A percentile compares a stretch with the other conserved stretches of the same genome.
Evolutionary conservation across 768 basidiomycete species (phyloP).

Genomic region (Psilocybe tampanensis): DNA sequence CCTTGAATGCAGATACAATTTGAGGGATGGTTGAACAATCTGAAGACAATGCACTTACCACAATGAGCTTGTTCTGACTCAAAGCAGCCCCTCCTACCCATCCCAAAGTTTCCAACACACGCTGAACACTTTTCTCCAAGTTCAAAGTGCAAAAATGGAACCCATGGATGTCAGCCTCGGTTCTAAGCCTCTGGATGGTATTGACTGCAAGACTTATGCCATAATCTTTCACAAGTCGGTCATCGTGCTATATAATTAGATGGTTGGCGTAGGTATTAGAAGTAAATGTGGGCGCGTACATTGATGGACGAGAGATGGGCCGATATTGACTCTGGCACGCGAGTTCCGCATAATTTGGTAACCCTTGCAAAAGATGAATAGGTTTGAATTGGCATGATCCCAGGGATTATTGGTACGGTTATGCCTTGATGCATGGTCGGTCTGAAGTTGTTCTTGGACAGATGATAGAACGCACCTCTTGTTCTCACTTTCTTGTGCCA

Average conservation of each 20-base stretch:
- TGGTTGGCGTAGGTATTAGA: neutral
- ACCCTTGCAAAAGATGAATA: conserved; percentile 92
- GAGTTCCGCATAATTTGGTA: conserved; percentile 84
- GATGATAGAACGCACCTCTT: conserved; percentile 62
- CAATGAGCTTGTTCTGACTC: conserved; percentile 66
- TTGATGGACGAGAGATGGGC: conserved; percentile 72
- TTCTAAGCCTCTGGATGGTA: conserved; percentile 68
- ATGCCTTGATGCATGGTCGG: conserved; percentile 63
- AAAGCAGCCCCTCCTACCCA: conserved; percentile 56
- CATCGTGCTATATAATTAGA: conserved; percentile 71
- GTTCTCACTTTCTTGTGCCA: conserved; percentile 78
- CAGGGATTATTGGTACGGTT: conserved; percentile 87
- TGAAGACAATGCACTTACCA: conserved; percentile 39
- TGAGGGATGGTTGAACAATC: conserved; percentile 5
- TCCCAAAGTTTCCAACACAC: conserved; percentile 76
- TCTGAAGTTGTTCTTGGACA: neutral
- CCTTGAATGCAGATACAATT: conserved; percentile 31
- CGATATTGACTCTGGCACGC: conserved; percentile 70
- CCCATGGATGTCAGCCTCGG: conserved; percentile 62
- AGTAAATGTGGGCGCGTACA: conserved; percentile 42
- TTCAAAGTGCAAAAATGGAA: conserved; percentile 97
- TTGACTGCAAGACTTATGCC: conserved; percentile 85
- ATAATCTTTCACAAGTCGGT: conserved; percentile 91
- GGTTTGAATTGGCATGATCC: conserved; percentile 98
- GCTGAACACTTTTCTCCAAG: conserved; percentile 92